Base-by-base conservation (phyloP, 2,329 filamentous ascomycete genomes). In the Ophioceras dolichostomum region DNA sequence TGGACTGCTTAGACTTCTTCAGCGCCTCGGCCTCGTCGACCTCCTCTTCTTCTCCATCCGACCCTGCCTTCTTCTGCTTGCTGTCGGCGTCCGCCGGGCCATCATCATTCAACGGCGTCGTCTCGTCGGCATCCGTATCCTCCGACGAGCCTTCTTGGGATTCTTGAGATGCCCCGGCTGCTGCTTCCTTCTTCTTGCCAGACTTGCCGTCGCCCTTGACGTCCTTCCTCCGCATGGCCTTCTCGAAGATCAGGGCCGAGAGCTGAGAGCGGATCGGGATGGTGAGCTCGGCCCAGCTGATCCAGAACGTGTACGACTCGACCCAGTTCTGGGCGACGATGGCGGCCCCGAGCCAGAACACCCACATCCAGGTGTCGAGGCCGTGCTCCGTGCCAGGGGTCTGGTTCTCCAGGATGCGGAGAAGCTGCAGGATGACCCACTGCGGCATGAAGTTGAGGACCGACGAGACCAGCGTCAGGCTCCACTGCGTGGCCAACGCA, bases 211-310 rank as follows among this genome's bases (percentile, higher is more conserved):
- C 65, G 10, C 73, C 70, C 52, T 86, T 85, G 29, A 83, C 73
- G 53, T 88, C 83, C 52, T 89, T 89, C 34, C 79, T 71, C 31
- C 79, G 70, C 65, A 87, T 75, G 0, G 81, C 73, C 54, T 91
- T 91, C 41, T 79, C 72, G 47, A 88, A 89, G 13, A 89, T 71
- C 7, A 86, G 64, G 1, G 80, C 70, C 2, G 79, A 76, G 2
- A 91, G 60, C 47, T 87, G 78, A 20, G 76, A 70, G 36, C 80
- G 74, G 13, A 88, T 61, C 0, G 81, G 79, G 18, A 85, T 65
- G 32, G 68, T 67, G 10, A 88, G 52, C 36, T 74, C 68, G 1
- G 70, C 67, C 55, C 70, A 78, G 0, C 73, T 73, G 34, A 79
- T 59, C 78, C 79, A 87, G 47, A 72, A 77, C 13, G 81, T 55